phyloP scores from a whole-genome alignment of 805 yeast genomes.

The Priceomyces castillae region DNA sequence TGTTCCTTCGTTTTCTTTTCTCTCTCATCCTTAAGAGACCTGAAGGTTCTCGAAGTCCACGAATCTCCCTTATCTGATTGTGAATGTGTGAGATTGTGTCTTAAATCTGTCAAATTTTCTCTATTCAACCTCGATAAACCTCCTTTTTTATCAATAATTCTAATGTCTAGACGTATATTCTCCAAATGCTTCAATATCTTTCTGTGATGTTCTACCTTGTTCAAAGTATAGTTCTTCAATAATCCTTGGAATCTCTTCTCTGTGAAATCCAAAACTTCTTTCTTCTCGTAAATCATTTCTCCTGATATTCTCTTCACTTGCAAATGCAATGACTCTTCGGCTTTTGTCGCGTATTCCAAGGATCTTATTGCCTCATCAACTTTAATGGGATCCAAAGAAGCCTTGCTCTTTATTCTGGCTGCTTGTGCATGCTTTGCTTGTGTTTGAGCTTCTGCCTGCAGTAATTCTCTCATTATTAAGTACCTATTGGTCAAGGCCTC shows the following conservation, averaged over 20 bases:
- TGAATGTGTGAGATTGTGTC: conserved; percentile 41
- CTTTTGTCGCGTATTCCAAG: conserved; percentile 71
- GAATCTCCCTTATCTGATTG: conserved; percentile 43
- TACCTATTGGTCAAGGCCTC: conserved; percentile 93
- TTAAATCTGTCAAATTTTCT: conserved; percentile 51
- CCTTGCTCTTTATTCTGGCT: conserved; percentile 62
- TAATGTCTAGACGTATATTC: conserved; percentile 64
- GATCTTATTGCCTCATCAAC: conserved; percentile 87
- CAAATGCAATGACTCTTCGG: conserved; percentile 71
- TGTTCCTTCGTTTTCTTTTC: conserved; percentile 15
- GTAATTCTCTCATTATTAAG: conserved; percentile 82
- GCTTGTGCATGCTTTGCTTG: conserved; percentile 70
- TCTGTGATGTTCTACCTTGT: conserved; percentile 82
- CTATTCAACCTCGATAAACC: conserved; percentile 84
- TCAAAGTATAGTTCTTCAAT: conserved; percentile 59
- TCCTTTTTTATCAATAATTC: conserved; percentile 72
- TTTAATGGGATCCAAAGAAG: conserved; percentile 78
- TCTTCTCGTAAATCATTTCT: conserved; percentile 76
- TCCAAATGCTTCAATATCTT: conserved; percentile 73
- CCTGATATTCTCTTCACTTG: conserved; percentile 81
- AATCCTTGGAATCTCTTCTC: conserved; percentile 52
- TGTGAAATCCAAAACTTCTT: conserved; percentile 56
- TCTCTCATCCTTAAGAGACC: conserved; percentile 31
- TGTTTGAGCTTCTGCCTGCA: conserved; percentile 74
- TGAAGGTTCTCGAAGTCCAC: conserved; percentile 43